Conservation (phyloP, 306 rosid species). For the Prunus dulcis region DNA sequence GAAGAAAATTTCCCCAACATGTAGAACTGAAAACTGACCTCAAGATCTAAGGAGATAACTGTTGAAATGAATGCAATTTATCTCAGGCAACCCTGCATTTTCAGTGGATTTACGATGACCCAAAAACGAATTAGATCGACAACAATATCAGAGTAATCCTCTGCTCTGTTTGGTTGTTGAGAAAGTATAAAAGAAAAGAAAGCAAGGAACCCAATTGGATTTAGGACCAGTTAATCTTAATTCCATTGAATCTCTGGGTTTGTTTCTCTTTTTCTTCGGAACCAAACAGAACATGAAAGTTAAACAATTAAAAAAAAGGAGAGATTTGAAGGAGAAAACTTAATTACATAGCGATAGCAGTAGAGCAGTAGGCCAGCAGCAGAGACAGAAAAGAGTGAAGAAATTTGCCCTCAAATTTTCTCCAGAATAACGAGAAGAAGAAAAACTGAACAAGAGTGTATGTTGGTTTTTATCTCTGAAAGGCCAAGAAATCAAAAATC, state of each 20-base stretch:
- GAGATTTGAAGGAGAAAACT: conserved; percentile 2
- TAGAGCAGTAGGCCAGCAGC: background rate
- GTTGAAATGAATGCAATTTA: conserved; percentile 4
- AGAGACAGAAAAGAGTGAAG: background rate
- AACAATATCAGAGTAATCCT: background rate
- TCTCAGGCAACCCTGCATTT: conserved; percentile 26
- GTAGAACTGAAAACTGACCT: conserved; percentile 20
- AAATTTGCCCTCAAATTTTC: background rate
- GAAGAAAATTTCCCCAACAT: background rate
- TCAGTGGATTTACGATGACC: conserved; percentile 12
- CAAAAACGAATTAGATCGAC: background rate
- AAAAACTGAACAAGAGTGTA: background rate
- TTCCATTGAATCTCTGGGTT: background rate
- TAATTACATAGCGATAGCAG: conserved; percentile 4
- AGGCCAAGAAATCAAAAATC: conserved; percentile 11
- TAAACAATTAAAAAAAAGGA: background rate
- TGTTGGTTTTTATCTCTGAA: background rate
- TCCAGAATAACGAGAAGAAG: background rate
- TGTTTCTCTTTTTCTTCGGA: background rate
- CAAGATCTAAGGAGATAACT: conserved; percentile 26
- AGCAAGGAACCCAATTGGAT: conserved; percentile 11
- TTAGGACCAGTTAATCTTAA: background rate
- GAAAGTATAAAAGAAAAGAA: background rate
- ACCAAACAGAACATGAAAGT: conserved; percentile 16
- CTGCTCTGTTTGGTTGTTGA: conserved; percentile 9